A percentile compares a stretch with the other conserved stretches of the same genome.
phyloP scores from a whole-genome alignment of 75 land plant genomes.

The Pinus albicaulis region DNA sequence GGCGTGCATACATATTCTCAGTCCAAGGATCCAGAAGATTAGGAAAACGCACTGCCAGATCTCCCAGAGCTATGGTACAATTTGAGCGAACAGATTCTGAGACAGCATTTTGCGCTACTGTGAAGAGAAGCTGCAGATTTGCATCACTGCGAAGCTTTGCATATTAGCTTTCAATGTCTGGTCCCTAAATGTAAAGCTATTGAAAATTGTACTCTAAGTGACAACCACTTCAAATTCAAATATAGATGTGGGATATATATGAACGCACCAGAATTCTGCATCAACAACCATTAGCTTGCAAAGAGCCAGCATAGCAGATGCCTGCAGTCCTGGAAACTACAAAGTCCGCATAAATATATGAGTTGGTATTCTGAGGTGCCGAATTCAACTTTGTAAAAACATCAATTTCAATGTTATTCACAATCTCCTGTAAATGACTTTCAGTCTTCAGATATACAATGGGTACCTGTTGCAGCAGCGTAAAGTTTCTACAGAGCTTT shows the following conservation, averaged over 20 bases:
- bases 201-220: too few species aligned
- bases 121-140: slow-evolving; percentile 94
- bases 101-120: slow-evolving; percentile 78
- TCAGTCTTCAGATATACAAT: too few species aligned
- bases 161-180: background rate
- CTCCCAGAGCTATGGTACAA: slow-evolving; percentile 93
- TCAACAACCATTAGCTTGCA: slow-evolving; percentile 97
- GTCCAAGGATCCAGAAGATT: slow-evolving; percentile 99
- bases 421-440: background rate
- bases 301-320: slow-evolving; percentile 86
- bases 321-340: slow-evolving; percentile 85
- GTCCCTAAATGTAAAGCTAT: too few species aligned
- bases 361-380: background rate
- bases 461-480: slow-evolving; percentile 79
- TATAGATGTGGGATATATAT: background rate
- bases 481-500: slow-evolving; percentile 78
- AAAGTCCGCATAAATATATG: background rate
- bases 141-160: slow-evolving; percentile 53
- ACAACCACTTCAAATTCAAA: background rate
- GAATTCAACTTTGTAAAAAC: background rate
- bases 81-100: slow-evolving; percentile 95
- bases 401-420: background rate
- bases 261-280: slow-evolving; percentile 82
- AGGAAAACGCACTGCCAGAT: slow-evolving; percentile 95
- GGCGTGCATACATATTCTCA: slow-evolving; percentile 88